These are phyloP conservation scores for Acanthamoeba culbertsoni DNA, from an alignment of 208 protist species.

Conservation along the genomic window DNA sequence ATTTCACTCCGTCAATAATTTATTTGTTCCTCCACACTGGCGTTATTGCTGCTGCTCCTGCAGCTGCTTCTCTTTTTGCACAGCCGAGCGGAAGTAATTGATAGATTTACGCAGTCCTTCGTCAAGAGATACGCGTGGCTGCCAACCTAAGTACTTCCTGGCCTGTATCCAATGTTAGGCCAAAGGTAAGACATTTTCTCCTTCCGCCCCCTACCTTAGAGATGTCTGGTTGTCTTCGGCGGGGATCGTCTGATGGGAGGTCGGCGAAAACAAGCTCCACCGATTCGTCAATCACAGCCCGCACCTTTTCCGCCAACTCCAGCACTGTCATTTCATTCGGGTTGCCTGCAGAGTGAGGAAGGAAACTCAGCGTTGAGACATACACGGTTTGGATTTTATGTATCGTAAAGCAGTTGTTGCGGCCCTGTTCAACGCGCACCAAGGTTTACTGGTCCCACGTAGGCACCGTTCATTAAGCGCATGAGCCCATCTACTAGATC, in stretches of 20 bases:
- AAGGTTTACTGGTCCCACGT: conserved; percentile 21
- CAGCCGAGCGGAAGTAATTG: not conserved
- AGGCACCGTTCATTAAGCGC: conserved; percentile 30
- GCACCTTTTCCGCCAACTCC: not conserved
- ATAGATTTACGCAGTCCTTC: not conserved
- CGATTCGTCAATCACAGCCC: not conserved
- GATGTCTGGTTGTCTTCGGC: not conserved
- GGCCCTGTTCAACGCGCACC: too few relatives aligned
- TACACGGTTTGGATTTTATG: too few relatives aligned
- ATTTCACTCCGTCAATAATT: too few relatives aligned
- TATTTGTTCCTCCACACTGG: too few relatives aligned
- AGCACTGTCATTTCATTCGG: not conserved
- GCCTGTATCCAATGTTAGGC: not conserved
- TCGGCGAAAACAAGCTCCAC: not conserved
- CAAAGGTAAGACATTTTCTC: not conserved
- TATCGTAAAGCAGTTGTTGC: too few relatives aligned
- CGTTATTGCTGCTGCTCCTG: too few relatives aligned
- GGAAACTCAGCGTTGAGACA: not conserved
- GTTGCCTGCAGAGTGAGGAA: not conserved
- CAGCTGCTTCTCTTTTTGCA: not conserved
- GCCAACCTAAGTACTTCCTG: not conserved
- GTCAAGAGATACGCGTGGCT: not conserved
- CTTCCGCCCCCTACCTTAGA: not conserved
- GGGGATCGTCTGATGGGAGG: not conserved
- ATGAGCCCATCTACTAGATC: conserved; percentile 79